Conservation (phyloP, 495 filamentous ascomycete species). For the Immersiella caudata region DNA sequence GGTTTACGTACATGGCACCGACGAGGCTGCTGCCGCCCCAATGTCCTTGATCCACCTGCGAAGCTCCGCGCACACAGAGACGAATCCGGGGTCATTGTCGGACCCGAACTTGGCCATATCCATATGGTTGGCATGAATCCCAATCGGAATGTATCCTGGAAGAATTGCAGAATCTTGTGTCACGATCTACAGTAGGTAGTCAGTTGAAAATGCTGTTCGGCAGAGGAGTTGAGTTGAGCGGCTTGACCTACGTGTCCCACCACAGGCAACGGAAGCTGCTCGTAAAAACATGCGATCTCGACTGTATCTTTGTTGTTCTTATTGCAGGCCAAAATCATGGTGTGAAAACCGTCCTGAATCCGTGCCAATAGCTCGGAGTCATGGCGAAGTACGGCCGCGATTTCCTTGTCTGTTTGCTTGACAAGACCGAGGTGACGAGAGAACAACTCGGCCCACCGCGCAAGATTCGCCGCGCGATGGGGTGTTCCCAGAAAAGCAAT, state of each 20-base stretch:
- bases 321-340: slow-evolving; percentile 33
- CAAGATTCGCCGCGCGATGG: slow-evolving; percentile 43
- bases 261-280: slow-evolving; percentile 31
- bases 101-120: slow-evolving; percentile 46
- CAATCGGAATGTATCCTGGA: slow-evolving; percentile 39
- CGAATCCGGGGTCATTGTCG: slow-evolving; percentile 25
- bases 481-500: slow-evolving; percentile 50
- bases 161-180: slow-evolving; percentile 45
- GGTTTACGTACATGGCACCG: no score
- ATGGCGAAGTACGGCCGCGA: slow-evolving; percentile 25
- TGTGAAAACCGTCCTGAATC: slow-evolving; percentile 44
- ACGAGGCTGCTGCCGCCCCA: no score
- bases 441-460: slow-evolving; percentile 33
- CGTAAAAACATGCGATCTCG: slow-evolving; percentile 39
- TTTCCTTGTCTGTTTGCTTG: slow-evolving; percentile 34
- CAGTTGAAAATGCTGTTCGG: no score
- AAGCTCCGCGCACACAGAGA: slow-evolving; percentile 27
- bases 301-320: slow-evolving; percentile 27
- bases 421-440: slow-evolving; percentile 24
- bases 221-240: no score
- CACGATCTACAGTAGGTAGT: slow-evolving; percentile 42
- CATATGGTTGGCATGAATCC: slow-evolving; percentile 47
- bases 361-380: slow-evolving; percentile 40
- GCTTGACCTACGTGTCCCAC: slow-evolving; percentile 17
- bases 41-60: slow-evolving; percentile 29